phyloP scores from a whole-genome alignment of 352 stramenopile genomes.

The Phytopythium aichiense region DNA sequence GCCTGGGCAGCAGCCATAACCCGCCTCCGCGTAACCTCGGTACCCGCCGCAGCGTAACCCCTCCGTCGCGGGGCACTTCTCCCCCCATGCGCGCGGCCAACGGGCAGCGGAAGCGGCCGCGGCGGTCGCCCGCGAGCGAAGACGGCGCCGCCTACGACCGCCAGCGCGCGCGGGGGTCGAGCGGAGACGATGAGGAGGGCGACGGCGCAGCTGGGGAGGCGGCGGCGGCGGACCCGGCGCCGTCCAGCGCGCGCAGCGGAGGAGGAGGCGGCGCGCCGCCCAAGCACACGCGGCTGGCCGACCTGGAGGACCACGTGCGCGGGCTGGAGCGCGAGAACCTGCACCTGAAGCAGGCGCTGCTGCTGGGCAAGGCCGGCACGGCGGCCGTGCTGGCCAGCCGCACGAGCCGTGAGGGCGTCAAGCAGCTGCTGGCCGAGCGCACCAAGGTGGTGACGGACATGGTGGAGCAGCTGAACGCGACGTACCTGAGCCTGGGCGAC shows the following conservation, averaged over 20 bases:
- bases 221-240: neutral
- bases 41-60: conserved; percentile 7
- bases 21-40: conserved; percentile 6
- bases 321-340: conserved; percentile 69
- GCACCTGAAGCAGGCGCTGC: conserved; percentile 69
- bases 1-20: neutral
- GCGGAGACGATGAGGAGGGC: neutral
- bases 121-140: neutral
- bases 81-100: neutral
- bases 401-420: conserved; percentile 28
- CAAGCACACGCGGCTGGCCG: conserved; percentile 61
- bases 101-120: neutral
- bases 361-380: conserved; percentile 43
- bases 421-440: conserved; percentile 54
- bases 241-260: neutral
- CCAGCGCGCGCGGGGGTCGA: neutral
- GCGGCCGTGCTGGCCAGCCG: conserved; percentile 35
- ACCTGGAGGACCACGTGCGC: conserved; percentile 69
- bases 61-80: too few species aligned
- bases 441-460: conserved; percentile 81
- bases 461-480: conserved; percentile 70
- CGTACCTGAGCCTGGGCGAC: conserved; percentile 63
- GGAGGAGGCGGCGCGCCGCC: neutral
- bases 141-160: neutral
- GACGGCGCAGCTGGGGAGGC: neutral